Evolutionary conservation across 1,284 basidiomycete species (phyloP).

Genomic region (Puccinia horiana): DNA sequence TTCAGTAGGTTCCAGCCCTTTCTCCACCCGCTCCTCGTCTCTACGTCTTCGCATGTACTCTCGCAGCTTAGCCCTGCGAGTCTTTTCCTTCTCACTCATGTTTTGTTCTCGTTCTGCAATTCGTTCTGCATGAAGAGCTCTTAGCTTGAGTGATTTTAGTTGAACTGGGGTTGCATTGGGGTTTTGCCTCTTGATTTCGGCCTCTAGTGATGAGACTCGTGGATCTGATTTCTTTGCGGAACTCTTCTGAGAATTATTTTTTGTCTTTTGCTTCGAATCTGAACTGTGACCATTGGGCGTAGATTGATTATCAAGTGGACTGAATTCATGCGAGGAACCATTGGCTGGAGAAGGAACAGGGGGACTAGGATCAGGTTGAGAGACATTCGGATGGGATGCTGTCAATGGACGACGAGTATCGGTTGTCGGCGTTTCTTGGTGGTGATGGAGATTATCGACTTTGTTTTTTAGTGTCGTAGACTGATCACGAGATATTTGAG

Average conservation of each 20-base stretch:
- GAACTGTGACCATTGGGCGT: background rate
- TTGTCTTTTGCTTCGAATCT: background rate
- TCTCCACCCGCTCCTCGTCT: slow-evolving; percentile 41
- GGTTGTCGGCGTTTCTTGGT: background rate
- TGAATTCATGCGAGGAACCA: background rate
- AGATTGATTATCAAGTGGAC: background rate
- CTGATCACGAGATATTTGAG: background rate
- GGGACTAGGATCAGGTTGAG: background rate
- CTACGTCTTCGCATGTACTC: slow-evolving; percentile 46
- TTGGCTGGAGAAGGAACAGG: background rate
- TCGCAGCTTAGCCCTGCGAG: slow-evolving; percentile 29
- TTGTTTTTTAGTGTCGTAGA: background rate
- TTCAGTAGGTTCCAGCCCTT: background rate
- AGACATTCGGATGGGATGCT: background rate
- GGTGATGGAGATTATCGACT: background rate
- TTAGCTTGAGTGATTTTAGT: slow-evolving; percentile 42
- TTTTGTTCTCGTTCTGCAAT: slow-evolving; percentile 44
- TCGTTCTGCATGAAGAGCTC: slow-evolving; percentile 38
- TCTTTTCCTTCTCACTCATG: slow-evolving; percentile 43
- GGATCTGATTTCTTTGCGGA: background rate
- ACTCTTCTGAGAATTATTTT: background rate
- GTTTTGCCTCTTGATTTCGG: slow-evolving; percentile 23
- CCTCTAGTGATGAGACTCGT: slow-evolving; percentile 25
- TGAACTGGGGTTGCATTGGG: slow-evolving; percentile 31
- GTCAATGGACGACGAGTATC: background rate